Evolutionary conservation across 768 basidiomycete genomes (phyloP).

Genomic region (Dentipellis sp.): DNA sequence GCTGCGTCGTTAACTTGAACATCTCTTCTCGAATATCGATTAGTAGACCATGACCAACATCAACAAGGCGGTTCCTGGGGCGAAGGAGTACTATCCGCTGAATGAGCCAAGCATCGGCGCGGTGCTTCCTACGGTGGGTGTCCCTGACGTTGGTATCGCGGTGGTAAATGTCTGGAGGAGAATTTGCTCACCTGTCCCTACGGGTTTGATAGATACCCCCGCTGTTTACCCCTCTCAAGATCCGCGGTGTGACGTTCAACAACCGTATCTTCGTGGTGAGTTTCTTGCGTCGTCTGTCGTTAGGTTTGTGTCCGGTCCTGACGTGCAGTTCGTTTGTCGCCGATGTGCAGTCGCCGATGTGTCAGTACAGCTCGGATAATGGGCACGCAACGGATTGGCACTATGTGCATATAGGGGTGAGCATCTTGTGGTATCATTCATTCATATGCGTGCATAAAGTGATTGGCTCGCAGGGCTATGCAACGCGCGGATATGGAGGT

Average conservation of each 20-base stretch:
- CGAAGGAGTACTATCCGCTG: constrained; percentile 47
- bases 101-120: constrained; percentile 52
- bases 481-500: constrained; percentile 60
- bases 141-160: constrained; percentile 3
- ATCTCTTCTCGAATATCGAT: not conserved
- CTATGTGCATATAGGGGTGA: constrained; percentile 64
- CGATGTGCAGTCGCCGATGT: constrained; percentile 54
- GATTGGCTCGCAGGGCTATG: constrained; percentile 36
- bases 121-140: constrained; percentile 23
- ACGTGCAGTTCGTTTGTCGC: not conserved
- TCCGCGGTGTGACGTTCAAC: constrained; percentile 56
- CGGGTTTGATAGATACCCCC: constrained; percentile 44
- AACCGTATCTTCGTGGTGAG: constrained; percentile 65
- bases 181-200: constrained; percentile 19
- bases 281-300: not conserved
- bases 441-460: not conserved
- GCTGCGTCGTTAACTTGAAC: not conserved
- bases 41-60: constrained; percentile 12
- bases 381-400: constrained; percentile 82
- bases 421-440: constrained; percentile 2
- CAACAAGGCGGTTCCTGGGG: constrained; percentile 41
- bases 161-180: constrained; percentile 5
- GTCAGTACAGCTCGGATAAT: constrained; percentile 67
- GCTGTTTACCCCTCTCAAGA: constrained; percentile 58
- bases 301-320: not conserved